Conservation (phyloP, 75 land plant genomes). For the Ceratopteris richardii region DNA sequence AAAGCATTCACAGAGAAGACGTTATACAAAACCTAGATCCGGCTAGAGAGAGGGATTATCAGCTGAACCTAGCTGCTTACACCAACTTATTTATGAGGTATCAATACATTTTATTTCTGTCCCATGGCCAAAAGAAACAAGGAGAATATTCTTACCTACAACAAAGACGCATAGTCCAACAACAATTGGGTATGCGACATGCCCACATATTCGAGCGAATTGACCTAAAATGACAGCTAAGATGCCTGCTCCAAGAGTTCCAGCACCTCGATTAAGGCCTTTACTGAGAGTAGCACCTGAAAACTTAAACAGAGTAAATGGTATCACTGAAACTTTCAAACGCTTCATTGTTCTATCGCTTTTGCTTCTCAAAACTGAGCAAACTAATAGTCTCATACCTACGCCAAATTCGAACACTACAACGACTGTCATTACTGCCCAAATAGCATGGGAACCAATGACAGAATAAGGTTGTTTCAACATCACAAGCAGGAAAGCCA, state of each 20-base stretch:
- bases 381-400: slow-evolving; percentile 21
- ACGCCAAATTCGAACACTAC: slow-evolving; percentile 78
- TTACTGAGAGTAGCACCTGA: slow-evolving; percentile 55
- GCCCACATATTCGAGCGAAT: slow-evolving; percentile 36
- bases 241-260: slow-evolving; percentile 46
- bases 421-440: slow-evolving; percentile 77
- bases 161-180: slow-evolving; percentile 35
- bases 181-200: slow-evolving; percentile 30
- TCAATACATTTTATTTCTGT: background rate
- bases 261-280: slow-evolving; percentile 51
- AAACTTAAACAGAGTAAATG: background rate
- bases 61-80: background rate
- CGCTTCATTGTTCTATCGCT: too few relatives aligned
- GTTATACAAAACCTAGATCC: slow-evolving; percentile 28
- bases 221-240: slow-evolving; percentile 43
- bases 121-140: background rate
- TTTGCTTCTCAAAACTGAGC: too few relatives aligned
- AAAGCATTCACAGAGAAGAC: too few relatives aligned
- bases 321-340: too few relatives aligned
- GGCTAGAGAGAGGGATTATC: background rate
- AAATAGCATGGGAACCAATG: slow-evolving; percentile 39
- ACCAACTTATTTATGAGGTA: background rate
- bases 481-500: slow-evolving; percentile 43
- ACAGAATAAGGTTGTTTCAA: slow-evolving; percentile 30
- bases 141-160: slow-evolving; percentile 19